Base-by-base conservation (phyloP, 192 early-diverging fungal genomes). In the Coemansia sp. region DNA sequence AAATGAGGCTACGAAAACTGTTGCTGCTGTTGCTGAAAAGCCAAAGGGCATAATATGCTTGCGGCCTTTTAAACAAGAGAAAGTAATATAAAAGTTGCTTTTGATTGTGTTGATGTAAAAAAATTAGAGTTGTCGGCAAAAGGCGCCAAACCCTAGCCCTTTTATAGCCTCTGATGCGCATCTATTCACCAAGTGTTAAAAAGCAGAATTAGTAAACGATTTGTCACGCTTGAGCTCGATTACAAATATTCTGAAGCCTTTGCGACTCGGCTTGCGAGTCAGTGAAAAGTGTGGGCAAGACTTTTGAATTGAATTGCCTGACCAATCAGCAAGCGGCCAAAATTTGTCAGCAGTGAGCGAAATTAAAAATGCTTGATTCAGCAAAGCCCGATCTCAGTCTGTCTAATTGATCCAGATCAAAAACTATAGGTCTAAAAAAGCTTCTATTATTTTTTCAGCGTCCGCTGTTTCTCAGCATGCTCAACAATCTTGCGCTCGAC, bases 401-500 rank as follows among this genome's bases (percentile, higher is more conserved):
- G 22, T 25, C 22, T 25, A 25, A 25, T 25, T 25, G 22, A 25
- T 25, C 22, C 22, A 25, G 22, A 25, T 25, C 1, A 25, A 25
- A 25, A 25, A 25, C 22, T 25, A 25, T 25, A 25, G 22, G 22
- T 25, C 22, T 25, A 25, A 56, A 56, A 25, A 25, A 25, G 22
- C 22, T n/a, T n/a, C n/a, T 25, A 25, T 65, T 64, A 82, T 51
- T 82, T 82, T 61, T 90, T 92, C 45, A 92, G 72, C 0, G 88
- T 92, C 17, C 87, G 82, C 80, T 93, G 93, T 71, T 93, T 94
- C 72, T 94, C 92, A 14, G 89, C 90, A 73, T 90, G 81, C 80
- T 91, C 87, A 30, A 92, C 88, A 72, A 97, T 89, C 77, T 97
- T 99, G 75, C 86, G 88, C 61, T 96, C 93, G 4, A 96, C 91